Conservation (phyloP, 768 basidiomycete genomes). For the Gloeopeniophorella convolvens region DNA sequence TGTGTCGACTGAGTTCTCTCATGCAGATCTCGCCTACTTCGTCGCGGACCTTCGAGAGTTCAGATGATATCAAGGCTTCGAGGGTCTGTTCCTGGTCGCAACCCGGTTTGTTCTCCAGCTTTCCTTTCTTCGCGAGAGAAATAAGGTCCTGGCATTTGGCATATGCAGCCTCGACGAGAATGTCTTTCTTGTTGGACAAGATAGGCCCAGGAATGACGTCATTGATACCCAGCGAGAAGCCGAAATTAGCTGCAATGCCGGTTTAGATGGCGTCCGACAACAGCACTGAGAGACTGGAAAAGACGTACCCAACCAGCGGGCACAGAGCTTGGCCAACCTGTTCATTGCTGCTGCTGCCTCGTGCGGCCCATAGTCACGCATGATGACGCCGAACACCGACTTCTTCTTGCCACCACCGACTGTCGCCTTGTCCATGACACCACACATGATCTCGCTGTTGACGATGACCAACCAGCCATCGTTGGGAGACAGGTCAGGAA, state of each 20-base stretch:
- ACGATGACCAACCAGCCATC: constrained; percentile 97
- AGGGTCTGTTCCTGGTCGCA: constrained; percentile 96
- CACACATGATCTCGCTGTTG: constrained; percentile 99
- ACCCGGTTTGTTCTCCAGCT: constrained; percentile 94
- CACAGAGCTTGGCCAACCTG: constrained; percentile 89
- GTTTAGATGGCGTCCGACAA: constrained; percentile 12
- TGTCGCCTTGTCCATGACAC: constrained; percentile 97
- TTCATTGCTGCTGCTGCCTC: constrained; percentile 96
- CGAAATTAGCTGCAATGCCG: constrained; percentile 74
- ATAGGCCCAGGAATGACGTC: constrained; percentile 94
- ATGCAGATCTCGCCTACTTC: constrained; percentile 97
- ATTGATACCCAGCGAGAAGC: constrained; percentile 97
- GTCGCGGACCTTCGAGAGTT: constrained; percentile 91
- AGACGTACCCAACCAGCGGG: constrained; percentile 78
- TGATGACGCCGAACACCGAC: constrained; percentile 95
- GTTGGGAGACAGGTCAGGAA: constrained; percentile 86
- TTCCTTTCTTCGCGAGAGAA: constrained; percentile 81
- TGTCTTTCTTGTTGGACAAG: constrained; percentile 75
- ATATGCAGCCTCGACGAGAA: constrained; percentile 83
- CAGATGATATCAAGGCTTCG: constrained; percentile 91
- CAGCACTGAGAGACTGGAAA: constrained; percentile 6
- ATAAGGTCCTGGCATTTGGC: constrained; percentile 83
- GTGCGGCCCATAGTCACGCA: constrained; percentile 93
- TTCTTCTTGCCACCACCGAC: constrained; percentile 99
- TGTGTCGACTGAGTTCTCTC: constrained; percentile 95